A percentile compares a stretch with the other conserved stretches of the same genome.
These are phyloP conservation scores for Strobilomyces dryophilus DNA, from an alignment of 768 basidiomycete genomes.

Conservation along the genomic window DNA sequence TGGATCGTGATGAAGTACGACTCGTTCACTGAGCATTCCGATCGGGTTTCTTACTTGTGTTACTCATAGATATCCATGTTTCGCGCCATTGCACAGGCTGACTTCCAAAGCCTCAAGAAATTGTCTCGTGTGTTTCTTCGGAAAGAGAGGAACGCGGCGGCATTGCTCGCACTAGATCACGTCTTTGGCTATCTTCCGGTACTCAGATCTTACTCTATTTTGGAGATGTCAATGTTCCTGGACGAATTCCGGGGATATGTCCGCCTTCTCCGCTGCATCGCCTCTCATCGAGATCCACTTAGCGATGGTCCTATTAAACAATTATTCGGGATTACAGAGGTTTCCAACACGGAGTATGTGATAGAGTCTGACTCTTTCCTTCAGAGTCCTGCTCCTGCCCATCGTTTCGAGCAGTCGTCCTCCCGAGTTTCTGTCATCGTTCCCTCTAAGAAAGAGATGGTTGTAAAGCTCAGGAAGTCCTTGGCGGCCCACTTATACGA, in stretches of 20 bases:
- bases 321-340: slow-evolving; percentile 20
- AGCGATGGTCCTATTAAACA: slow-evolving; percentile 17
- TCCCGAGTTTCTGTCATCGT: background rate
- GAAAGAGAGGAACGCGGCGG: background rate
- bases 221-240: slow-evolving; percentile 9
- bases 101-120: slow-evolving; percentile 26
- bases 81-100: slow-evolving; percentile 24
- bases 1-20: slow-evolving; percentile 13
- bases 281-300: slow-evolving; percentile 5
- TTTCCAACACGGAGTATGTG: slow-evolving; percentile 7
- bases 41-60: background rate
- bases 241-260: slow-evolving; percentile 3
- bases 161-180: slow-evolving; percentile 9
- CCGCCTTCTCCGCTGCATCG: slow-evolving; percentile 1
- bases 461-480: slow-evolving; percentile 16
- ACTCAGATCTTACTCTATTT: slow-evolving; percentile 22
- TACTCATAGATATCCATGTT: slow-evolving; percentile 29
- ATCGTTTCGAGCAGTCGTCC: background rate
- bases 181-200: slow-evolving; percentile 1
- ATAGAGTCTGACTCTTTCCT: slow-evolving; percentile 10
- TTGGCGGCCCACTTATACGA: slow-evolving; percentile 27
- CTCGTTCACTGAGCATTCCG: background rate
- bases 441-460: slow-evolving; percentile 21
- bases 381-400: background rate
- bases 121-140: slow-evolving; percentile 31